Evolutionary conservation across 2,329 filamentous ascomycete species (phyloP), one percentile per base, ranked within the genome.

Genomic region (Pseudovirgaria hyperparasitica): DNA sequence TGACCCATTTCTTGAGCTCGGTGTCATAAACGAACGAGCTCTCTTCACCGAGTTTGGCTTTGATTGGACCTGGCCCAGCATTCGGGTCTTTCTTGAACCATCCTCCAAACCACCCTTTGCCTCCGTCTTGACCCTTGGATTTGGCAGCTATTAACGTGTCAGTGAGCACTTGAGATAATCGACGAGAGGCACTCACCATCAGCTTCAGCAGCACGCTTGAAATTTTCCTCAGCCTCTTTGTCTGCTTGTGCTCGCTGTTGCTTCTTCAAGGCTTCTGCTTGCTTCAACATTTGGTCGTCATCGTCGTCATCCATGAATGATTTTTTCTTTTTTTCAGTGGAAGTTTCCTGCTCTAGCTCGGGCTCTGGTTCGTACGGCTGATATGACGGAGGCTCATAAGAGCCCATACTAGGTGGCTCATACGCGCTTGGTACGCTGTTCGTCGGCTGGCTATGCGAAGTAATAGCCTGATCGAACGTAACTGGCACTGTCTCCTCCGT

Each of bases 1-100:
- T 96, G 50, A 98, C 67, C 92, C 92, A 98, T 50, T 90, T 85
- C 62, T 92, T 92, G 27, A 93, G 69, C n/a, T 94, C 82, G 3
- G 85, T 80, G 47, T 98, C 90, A 45, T 90, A 98, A 40, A 87
- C 78, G 54, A 98, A 94, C 23, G 76, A 84, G 52, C 74, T 93
- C 46, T 90, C 74, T 54, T 98, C 92, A 34, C 87, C 92, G 6
- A 98, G 70, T 46, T 98, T 98, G 35, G 92, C 90, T 41, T 72
- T 75, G 51, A 94, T 82, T n/a, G 86, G 72, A n/a, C 56, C 59
- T 4, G 56, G 57, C n/a, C 58, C 38, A n/a, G 65, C 52, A 41
- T 78, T 70, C 49, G 80, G 76, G 42, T 73, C 70, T 38, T 69
- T 69, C 42, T 79, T 79, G 38, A 92, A 92, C 85, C 86, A 94